Base-by-base conservation (phyloP, 1,284 basidiomycete species). In the Cryptococcus hybrid region DNA sequence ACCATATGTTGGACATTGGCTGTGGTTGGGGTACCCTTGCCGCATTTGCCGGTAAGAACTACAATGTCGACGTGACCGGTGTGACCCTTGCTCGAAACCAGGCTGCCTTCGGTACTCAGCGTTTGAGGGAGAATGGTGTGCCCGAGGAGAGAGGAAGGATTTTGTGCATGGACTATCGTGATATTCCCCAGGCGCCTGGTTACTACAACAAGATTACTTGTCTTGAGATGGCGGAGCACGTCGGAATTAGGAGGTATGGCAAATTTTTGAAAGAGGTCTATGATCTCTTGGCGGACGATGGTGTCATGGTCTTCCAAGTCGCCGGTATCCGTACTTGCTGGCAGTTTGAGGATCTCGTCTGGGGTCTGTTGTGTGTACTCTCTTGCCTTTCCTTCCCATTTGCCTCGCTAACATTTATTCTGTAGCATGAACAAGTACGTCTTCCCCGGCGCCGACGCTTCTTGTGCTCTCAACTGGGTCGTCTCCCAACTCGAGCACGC, bases 221-320 rank as follows among this genome's bases (percentile, higher is more conserved):
- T 67, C 84, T 99, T 67, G 95, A 99, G 80, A 99, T 99, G 95
- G 95, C 95, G 40, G 96, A 99, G 85, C 93, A 97, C 72, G 96
- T 99, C 62, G 95, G 95, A 58, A 87, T 99, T 74, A 87, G 92
- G 66, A 89, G 92, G 60, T 99, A 99, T 78, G 84, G 84, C 49
- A 79, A 87, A 46, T 99, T 96, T 86, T 83, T 99, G 66, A 82
- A 82, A 38, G 90, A 98, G 77, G 86, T 99, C 57, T 97, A 98
- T 78, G 85, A 95, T 70, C 83, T 98, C 36, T 83, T 99, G 60
- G 88, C 93, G 63, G 95, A 99, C 78, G 90, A 98, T 67, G 95
- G 95, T 52, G 84, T 89, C 63, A 89, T 99, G 70, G 88, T 98
- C 56, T 86, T 96, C 81, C 96, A 99, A 80, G 95, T 99, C 34